These are phyloP conservation scores for Ganoderma boninense DNA, from an alignment of 1,284 basidiomycete species.

Conservation along the genomic window DNA sequence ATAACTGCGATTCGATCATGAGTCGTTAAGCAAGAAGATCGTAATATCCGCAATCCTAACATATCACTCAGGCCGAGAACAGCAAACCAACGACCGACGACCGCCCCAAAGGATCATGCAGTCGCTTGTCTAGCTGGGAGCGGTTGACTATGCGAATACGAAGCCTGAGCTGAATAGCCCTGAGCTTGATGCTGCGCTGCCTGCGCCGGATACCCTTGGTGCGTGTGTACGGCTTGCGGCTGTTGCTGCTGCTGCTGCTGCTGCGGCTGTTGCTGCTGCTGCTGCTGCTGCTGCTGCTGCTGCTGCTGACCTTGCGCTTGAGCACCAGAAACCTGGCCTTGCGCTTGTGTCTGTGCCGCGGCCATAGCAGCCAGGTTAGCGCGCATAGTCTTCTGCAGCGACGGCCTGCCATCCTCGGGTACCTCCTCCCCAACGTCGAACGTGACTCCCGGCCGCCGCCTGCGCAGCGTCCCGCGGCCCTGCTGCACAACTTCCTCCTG, in stretches of 20 bases:
- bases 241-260: background rate
- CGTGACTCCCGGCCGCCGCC: slow-evolving; percentile 73
- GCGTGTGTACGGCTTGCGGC: background rate
- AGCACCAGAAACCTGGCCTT: slow-evolving; percentile 8
- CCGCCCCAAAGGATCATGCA: slow-evolving; percentile 5
- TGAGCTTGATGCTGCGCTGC: background rate
- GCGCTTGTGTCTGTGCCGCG: background rate
- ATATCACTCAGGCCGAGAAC: background rate
- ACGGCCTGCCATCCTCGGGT: slow-evolving; percentile 28
- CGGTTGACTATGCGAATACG: background rate
- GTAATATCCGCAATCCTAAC: background rate
- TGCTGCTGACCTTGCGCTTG: slow-evolving; percentile 6
- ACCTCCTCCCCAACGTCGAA: slow-evolving; percentile 64
- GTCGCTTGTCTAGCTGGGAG: slow-evolving; percentile 16
- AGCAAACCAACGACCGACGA: background rate
- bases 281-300: background rate
- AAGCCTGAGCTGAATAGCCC: slow-evolving; percentile 1
- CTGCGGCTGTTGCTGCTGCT: too few species aligned
- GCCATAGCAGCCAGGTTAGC: slow-evolving; percentile 19
- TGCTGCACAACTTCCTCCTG: slow-evolving; percentile 52
- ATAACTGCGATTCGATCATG: slow-evolving; percentile 5
- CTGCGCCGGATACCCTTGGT: slow-evolving; percentile 6
- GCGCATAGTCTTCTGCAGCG: slow-evolving; percentile 28
- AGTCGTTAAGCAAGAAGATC: slow-evolving; percentile 6
- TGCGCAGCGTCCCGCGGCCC: slow-evolving; percentile 52